Evolutionary conservation across 139 green algal species (phyloP), one percentile per base, ranked within the genome.

Genomic region (Tetradesmus lagerheimii): DNA sequence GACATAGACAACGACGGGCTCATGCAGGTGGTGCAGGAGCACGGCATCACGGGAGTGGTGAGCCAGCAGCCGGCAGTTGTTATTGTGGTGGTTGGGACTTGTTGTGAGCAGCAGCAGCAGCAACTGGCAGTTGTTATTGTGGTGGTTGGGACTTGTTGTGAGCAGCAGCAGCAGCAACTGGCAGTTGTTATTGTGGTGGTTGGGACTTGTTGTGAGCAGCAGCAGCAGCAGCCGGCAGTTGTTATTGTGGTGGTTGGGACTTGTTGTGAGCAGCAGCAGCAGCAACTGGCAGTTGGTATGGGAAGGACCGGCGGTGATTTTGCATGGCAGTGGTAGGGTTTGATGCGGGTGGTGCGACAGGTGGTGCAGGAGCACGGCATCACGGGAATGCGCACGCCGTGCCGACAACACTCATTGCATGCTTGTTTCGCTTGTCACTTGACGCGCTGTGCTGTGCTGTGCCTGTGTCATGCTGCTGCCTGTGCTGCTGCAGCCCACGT

Each of bases 1-100:
- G 95, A 97, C 86, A 97, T 97, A 23, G 95, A 97, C 75, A 90
- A 95, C 20, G 11, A 74, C 18, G 84, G 39, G 1, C 27, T 95
- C 41, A 31, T 74, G 12, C 23, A 35, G 1, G 90, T 92, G 38
- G 94, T 96, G n/a, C 71, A 75, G 12, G 92, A 93, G 31, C 84
- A 93, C 62, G 90, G 86, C 80, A 91, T 96, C n/a, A 91, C 94
- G 0, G 91, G 91, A 8, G 94, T 97, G 84, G 91, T 94, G 37
- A 66, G 89, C 0, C 1, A 35, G 47, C 2, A 78, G 41, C 12
- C n/a, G 4, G 43, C 43, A 67, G 43, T 11, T 38, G 4, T 31
- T n/a, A n/a, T n/a, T n/a, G n/a, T n/a, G n/a, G n/a, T n/a, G n/a
- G n/a, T n/a, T n/a, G n/a, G n/a, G n/a, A n/a, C n/a, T n/a, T n/a